A percentile compares a stretch with the other conserved stretches of the same genome.
Conservation (phyloP, 163 green algal genomes). For the Scenedesmus sp. region DNA sequence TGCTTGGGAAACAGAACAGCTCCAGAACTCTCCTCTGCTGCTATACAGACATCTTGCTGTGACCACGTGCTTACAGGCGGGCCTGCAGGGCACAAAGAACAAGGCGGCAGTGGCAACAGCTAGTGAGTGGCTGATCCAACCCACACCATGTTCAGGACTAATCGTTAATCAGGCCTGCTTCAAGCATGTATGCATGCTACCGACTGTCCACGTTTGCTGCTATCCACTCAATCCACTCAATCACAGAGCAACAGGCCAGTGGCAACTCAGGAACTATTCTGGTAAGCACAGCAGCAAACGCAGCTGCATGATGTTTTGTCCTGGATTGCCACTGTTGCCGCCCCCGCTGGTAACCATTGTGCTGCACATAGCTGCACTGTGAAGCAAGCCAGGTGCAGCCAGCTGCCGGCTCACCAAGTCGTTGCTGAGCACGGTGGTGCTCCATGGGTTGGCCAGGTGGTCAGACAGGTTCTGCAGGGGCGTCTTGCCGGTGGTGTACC, state of each 20-base stretch:
- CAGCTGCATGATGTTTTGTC: too few relatives aligned
- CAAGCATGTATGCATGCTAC: too few relatives aligned
- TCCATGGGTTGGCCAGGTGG: constrained; percentile 84
- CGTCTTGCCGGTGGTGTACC: constrained; percentile 79
- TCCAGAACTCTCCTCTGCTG: constrained; percentile 8
- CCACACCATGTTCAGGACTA: neutral
- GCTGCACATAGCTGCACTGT: neutral
- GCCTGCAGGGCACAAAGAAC: neutral
- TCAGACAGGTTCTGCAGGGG: constrained; percentile 78
- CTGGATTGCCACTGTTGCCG: too few relatives aligned
- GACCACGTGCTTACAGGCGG: neutral
- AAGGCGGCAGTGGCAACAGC: neutral
- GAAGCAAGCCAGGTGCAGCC: neutral
- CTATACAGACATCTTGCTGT: neutral
- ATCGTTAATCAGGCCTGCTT: neutral
- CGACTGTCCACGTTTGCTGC: too few relatives aligned
- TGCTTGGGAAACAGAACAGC: neutral
- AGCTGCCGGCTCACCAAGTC: constrained; percentile 51
- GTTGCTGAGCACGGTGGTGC: constrained; percentile 71
- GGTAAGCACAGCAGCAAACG: too few relatives aligned
- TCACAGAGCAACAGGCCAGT: too few relatives aligned
- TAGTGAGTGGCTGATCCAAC: neutral
- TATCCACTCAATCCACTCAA: too few relatives aligned
- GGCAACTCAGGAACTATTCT: too few relatives aligned
- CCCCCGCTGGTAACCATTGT: neutral